Base-by-base conservation (phyloP, 805 yeast genomes). In the Kregervanrija fluxuum region DNA sequence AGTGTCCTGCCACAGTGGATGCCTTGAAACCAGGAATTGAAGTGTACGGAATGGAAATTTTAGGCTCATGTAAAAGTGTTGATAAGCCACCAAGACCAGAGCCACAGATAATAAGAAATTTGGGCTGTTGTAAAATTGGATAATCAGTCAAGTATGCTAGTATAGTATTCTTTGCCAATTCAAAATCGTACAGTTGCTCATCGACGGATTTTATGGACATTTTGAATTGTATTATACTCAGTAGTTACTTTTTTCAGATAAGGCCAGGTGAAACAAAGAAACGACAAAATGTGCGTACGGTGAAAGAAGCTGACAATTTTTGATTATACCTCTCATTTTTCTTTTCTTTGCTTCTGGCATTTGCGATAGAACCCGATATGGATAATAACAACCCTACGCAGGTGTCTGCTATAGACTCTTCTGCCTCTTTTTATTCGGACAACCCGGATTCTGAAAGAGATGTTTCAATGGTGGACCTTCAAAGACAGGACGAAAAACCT, bases 1-100 rank as follows among this genome's bases (percentile, higher is more conserved):
- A 80, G 60, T 91, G 99, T 0, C 99, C 99, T 10, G 80, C 79
- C 1, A 91, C 97, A 0, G 97, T 90, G 1, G 96, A 83, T 1
- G 65, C 56, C 56, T 75, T 75, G 64, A 91, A 90, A 0, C 91
- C 86, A 0, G 97, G 97, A 40, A 91, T 85, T 0, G 73, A 70
- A 6, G 61, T 53, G 59, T 88, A 91, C 1, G 81, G 67, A 28
- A 91, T 71, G 40, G 70, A 75, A 15, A 78, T 64, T 31, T 69
- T 64, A 4, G 68, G 60, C 4, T 67, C 59, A 15, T 61, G 59
- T 37, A 83, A 58, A 17, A 72, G 65, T 40, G 75, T 70, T 1
- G 90, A 82, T 41, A 91, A 81, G 1, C 95, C 95, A 11, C 96
- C 95, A 13, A 91, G 70, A 0, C 99, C 99, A 4, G 96, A 85